Percentiles rank a stretch among this genome's conserved stretches.
Conservation (phyloP, 2,329 filamentous ascomycete genomes). For the Colletotrichum sp. region DNA sequence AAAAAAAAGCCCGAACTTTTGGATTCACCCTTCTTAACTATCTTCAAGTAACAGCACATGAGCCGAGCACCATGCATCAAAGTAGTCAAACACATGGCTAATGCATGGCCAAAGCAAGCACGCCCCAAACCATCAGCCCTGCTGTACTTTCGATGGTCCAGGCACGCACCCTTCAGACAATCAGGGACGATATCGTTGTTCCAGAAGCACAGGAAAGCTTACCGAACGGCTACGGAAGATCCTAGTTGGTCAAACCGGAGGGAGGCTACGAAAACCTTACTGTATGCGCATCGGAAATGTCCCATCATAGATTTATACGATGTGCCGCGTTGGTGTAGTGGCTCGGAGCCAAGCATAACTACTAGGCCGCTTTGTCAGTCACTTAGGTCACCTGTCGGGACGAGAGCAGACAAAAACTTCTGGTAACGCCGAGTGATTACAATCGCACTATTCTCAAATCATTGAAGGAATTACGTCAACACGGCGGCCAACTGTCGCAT, state of each 20-base stretch:
- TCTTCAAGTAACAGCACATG: neutral
- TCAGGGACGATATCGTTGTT: neutral
- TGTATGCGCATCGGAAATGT: neutral
- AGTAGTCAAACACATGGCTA: neutral
- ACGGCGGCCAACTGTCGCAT: neutral
- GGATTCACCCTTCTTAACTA: neutral
- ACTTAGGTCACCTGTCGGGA: neutral
- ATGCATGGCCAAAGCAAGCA: neutral
- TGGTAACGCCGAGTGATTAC: neutral
- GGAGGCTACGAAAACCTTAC: neutral
- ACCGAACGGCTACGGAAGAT: neutral
- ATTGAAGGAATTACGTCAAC: neutral
- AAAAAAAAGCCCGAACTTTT: neutral
- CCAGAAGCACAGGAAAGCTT: neutral
- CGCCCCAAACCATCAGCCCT: neutral
- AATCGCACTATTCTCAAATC: neutral
- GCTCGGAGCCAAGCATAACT: neutral
- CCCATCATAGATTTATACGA: neutral
- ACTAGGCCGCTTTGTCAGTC: neutral
- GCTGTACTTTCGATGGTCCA: neutral
- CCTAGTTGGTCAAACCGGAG: neutral
- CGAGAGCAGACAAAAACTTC: neutral
- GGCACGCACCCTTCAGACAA: neutral
- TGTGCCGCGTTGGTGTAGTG: neutral
- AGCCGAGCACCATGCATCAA: neutral